Percentiles rank a stretch among this genome's conserved stretches.
Evolutionary conservation across 2,329 filamentous ascomycete genomes (phyloP).

Genomic region (Talaromyces albobiverticillius): DNA sequence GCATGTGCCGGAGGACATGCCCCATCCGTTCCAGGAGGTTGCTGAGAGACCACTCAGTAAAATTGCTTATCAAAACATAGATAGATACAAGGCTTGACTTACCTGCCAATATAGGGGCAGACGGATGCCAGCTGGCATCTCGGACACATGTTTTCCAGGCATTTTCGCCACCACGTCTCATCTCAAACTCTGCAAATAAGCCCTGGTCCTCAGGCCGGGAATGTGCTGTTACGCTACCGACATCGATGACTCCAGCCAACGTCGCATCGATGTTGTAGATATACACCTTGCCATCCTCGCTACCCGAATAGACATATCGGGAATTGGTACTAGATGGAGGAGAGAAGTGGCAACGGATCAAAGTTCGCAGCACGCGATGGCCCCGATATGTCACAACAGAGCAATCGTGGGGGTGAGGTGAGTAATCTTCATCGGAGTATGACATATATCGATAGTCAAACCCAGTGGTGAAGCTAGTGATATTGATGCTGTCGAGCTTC

Average conservation of each 20-base stretch:
- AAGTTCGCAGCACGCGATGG: constrained; percentile 80
- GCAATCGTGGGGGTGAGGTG: constrained; percentile 77
- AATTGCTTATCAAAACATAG: neutral
- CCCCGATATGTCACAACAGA: constrained; percentile 91
- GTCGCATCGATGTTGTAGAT: constrained; percentile 94
- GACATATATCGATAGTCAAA: constrained; percentile 62
- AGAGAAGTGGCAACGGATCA: constrained; percentile 94
- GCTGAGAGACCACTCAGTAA: constrained; percentile 48
- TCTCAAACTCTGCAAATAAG: constrained; percentile 54
- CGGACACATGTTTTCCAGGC: constrained; percentile 76
- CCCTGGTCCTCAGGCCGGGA: constrained; percentile 56
- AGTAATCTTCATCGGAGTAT: constrained; percentile 54
- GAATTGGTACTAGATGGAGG: constrained; percentile 82
- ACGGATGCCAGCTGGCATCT: constrained; percentile 89
- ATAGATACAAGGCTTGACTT: constrained; percentile 26
- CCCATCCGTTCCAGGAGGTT: constrained; percentile 78
- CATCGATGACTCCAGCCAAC: constrained; percentile 72
- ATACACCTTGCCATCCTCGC: constrained; percentile 83
- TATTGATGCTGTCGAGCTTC: constrained; percentile 52
- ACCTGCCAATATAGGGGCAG: constrained; percentile 73
- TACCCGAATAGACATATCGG: constrained; percentile 89
- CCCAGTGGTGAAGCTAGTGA: constrained; percentile 52
- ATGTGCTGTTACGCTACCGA: constrained; percentile 65
- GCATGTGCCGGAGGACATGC: constrained; percentile 69
- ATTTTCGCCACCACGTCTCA: constrained; percentile 52